phyloP scores from a whole-genome alignment of 768 basidiomycete species.

The Russula brevipes region DNA sequence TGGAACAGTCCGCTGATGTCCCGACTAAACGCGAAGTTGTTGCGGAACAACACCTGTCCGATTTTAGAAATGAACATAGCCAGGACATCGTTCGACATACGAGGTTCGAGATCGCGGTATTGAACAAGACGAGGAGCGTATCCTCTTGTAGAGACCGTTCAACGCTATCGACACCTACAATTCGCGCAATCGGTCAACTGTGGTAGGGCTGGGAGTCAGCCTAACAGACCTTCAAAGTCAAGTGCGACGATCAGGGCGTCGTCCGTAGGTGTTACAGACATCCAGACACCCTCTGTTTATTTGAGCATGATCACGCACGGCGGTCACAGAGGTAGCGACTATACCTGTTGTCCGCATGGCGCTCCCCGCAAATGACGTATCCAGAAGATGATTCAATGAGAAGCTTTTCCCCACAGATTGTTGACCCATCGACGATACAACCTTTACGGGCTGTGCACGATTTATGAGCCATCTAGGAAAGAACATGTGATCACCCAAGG shows the following conservation, averaged over 20 bases:
- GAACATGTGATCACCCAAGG: background rate
- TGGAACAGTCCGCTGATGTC: conserved; percentile 58
- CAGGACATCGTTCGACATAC: conserved; percentile 33
- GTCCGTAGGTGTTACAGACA: conserved; percentile 58
- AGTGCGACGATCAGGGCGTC: conserved; percentile 51
- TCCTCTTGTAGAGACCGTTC: conserved; percentile 62
- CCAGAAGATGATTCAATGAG: conserved; percentile 53
- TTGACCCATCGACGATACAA: conserved; percentile 66
- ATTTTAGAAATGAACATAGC: conserved; percentile 31
- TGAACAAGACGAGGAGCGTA: conserved; percentile 57
- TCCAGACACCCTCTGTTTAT: conserved; percentile 56
- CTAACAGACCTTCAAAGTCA: conserved; percentile 54
- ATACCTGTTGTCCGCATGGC: conserved; percentile 58
- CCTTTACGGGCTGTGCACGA: conserved; percentile 47
- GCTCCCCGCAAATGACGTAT: conserved; percentile 60
- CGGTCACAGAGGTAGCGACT: conserved; percentile 40
- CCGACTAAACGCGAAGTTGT: conserved; percentile 58
- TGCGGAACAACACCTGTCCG: conserved; percentile 54
- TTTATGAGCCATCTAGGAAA: background rate
- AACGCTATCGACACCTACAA: conserved; percentile 54
- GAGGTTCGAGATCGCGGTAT: conserved; percentile 59
- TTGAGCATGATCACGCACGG: background rate
- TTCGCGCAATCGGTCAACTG: background rate
- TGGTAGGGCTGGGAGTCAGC: background rate
- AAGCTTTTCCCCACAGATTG: conserved; percentile 63